Evolutionary conservation across 2,329 filamentous ascomycete genomes (phyloP).

Genomic region (Trichoderma sp.): DNA sequence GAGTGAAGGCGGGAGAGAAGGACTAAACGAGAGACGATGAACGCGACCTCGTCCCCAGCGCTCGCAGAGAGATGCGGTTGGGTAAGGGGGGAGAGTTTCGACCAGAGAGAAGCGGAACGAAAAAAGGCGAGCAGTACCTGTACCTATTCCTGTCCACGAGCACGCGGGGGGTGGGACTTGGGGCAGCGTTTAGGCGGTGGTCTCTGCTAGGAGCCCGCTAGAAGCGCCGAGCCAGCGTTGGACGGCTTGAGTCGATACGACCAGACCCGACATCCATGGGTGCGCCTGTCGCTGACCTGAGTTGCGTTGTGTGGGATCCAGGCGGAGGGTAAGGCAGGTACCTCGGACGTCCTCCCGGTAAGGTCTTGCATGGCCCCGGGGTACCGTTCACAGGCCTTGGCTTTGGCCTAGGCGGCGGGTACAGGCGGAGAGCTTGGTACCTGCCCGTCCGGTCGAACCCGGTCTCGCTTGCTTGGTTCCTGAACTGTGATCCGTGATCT

Average conservation of each 20-base stretch:
- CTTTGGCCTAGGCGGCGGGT: not conserved
- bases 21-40: constrained; percentile 28
- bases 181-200: constrained; percentile 21
- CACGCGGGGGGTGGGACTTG: constrained; percentile 20
- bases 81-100: constrained; percentile 25
- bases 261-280: not conserved
- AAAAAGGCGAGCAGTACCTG: constrained; percentile 6
- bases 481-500: constrained; percentile 17
- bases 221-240: constrained; percentile 12
- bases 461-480: constrained; percentile 24
- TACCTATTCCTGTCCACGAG: constrained; percentile 16
- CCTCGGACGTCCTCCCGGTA: not conserved
- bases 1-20: not conserved
- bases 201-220: constrained; percentile 5
- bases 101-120: constrained; percentile 11
- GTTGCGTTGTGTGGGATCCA: not conserved
- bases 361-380: constrained; percentile 8
- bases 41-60: constrained; percentile 19
- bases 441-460: constrained; percentile 19
- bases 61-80: constrained; percentile 23
- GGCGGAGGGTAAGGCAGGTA: not conserved
- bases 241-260: not conserved
- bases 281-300: not conserved
- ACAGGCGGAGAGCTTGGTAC: constrained; percentile 13
- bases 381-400: constrained; percentile 7